Evolutionary conservation across 352 stramenopile species (phyloP), one percentile per base, ranked within the genome.

Genomic region (Plasmopara muralis): DNA sequence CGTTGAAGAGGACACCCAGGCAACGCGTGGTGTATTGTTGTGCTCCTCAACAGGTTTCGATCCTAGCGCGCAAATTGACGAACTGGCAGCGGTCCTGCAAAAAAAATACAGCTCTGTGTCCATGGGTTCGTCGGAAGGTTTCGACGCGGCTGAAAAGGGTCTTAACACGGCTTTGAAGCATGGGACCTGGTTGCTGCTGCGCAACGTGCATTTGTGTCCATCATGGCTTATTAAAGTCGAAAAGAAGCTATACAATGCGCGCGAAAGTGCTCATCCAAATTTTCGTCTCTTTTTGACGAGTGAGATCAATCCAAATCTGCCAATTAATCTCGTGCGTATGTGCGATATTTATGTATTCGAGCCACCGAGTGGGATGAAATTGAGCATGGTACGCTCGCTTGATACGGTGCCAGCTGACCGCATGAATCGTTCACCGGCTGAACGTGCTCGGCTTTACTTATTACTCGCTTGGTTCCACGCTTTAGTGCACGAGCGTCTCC

Each of bases 191-290:
- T 79, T 99, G 9, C 79, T 99, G 63, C 73, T 99, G 52, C 96
- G 98, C 37, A 99, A 99, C 77, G 91, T 98, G 18, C 98, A 99
- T 67, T 70, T 99, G 38, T 99, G 96, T 56, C 83, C 93, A n/a
- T 92, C 87, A 34, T 99, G 97, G 97, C 81, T 99, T 8, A 80
- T 87, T 16, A 87, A 77, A 14, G 79, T 99, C 14, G 96, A 99
- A 57, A 99, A 99, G 70, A 97, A 94, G 65, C 75, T 99, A 2
- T 95, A 96, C 62, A 91, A 85, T 38, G 75, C 78, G 9, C 81
- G 82, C 10, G 79, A 89, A 10, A 77, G 61, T 37, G 75, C 74
- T 13, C 75, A 95, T 39, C 70, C 72, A 5, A 77, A 75, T 57
- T 95, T 95, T 52, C 77, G 85, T 5, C 61, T 97, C 12, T 99